Evolutionary conservation across 768 basidiomycete genomes (phyloP).

Genomic region (Mycena crocata): DNA sequence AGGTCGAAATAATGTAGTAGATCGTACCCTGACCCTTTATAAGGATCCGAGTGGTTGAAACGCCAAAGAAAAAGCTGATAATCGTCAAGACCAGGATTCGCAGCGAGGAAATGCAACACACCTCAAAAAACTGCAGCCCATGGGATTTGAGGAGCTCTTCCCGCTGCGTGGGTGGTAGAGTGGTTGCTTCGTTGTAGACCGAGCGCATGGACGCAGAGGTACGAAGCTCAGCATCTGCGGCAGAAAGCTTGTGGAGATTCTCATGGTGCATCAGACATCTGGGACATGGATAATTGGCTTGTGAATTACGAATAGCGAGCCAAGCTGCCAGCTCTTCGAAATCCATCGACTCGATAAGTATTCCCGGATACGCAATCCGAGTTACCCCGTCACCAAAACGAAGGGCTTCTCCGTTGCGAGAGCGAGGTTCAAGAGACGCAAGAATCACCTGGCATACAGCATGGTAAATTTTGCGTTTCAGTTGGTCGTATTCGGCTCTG

Average conservation of each 20-base stretch:
- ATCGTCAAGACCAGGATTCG: background rate
- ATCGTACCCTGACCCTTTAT: slow-evolving; percentile 16
- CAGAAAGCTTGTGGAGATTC: slow-evolving; percentile 20
- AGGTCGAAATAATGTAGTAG: slow-evolving; percentile 24
- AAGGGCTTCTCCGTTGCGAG: slow-evolving; percentile 26
- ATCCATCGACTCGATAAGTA: slow-evolving; percentile 32
- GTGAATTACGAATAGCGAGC: slow-evolving; percentile 12
- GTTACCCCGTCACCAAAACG: slow-evolving; percentile 26
- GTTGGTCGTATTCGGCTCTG: slow-evolving; percentile 6
- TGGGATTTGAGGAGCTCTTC: slow-evolving; percentile 9
- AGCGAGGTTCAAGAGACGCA: slow-evolving; percentile 18
- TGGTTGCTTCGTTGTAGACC: background rate
- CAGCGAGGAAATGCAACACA: background rate
- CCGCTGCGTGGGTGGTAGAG: background rate
- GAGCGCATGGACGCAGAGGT: background rate
- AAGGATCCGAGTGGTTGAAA: slow-evolving; percentile 20
- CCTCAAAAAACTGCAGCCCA: slow-evolving; percentile 14
- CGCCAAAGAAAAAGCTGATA: slow-evolving; percentile 16
- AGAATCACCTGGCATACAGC: slow-evolving; percentile 25
- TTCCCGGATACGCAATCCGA: slow-evolving; percentile 24
- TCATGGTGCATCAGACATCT: slow-evolving; percentile 31
- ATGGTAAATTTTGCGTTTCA: slow-evolving; percentile 33
- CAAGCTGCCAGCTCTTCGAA: slow-evolving; percentile 27
- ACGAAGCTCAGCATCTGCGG: background rate
- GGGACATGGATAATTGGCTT: slow-evolving; percentile 32